These are phyloP conservation scores for Skeletonema tropicum DNA, from an alignment of 108 stramenopile genomes.

Conservation along the genomic window DNA sequence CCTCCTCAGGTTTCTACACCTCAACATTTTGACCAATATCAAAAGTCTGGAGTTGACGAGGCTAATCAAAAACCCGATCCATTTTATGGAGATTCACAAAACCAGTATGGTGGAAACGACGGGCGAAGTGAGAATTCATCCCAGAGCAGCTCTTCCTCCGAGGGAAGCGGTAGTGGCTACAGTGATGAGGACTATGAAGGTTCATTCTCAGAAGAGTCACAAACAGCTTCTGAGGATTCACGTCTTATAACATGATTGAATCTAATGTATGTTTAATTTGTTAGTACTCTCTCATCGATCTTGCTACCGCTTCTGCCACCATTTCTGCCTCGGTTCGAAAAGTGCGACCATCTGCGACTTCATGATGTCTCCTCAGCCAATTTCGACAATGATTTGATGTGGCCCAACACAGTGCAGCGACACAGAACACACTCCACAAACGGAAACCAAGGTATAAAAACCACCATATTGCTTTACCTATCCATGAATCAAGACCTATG, in stretches of 20 bases:
- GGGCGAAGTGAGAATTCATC: slow-evolving; percentile 6
- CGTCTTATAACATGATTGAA: background rate
- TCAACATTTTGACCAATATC: slow-evolving; percentile 51
- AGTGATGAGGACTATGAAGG: slow-evolving; percentile 1
- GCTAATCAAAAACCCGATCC: slow-evolving; percentile 41
- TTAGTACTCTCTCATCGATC: slow-evolving; percentile 1
- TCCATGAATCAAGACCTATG: background rate
- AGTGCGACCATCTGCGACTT: background rate
- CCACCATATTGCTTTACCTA: background rate
- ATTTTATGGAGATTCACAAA: slow-evolving; percentile 53
- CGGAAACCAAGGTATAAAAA: background rate
- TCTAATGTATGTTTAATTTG: background rate
- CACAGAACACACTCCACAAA: background rate
- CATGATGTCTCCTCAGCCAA: background rate
- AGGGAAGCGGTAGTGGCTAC: background rate
- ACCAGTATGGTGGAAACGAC: slow-evolving; percentile 8
- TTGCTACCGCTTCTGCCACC: background rate
- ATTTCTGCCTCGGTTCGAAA: background rate
- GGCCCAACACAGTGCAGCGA: background rate
- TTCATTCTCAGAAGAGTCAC: slow-evolving; percentile 5
- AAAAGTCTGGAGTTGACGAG: slow-evolving; percentile 40
- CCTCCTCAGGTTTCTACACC: slow-evolving; percentile 21
- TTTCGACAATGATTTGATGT: background rate
- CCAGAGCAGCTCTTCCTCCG: background rate
- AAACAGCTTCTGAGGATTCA: background rate